These are phyloP conservation scores for Sarocladium brachiariae DNA, from an alignment of 2,329 filamentous ascomycete species.

Conservation along the genomic window DNA sequence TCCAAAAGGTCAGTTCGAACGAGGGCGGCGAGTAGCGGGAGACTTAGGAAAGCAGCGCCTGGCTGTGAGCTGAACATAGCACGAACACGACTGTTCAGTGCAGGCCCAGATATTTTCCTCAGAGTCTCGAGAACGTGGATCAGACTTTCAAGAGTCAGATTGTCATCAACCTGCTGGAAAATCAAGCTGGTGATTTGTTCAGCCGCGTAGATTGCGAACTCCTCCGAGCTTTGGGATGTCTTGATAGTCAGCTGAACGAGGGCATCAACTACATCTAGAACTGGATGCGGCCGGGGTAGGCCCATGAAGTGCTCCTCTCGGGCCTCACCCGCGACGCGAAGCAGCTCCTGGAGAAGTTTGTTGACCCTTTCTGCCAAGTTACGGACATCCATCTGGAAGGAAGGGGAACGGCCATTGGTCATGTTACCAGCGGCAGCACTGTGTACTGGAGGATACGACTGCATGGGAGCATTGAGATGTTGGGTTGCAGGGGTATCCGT, in stretches of 20 bases:
- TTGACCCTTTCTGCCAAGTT: constrained; percentile 47
- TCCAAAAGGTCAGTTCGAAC: constrained; percentile 55
- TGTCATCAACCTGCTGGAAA: constrained; percentile 48
- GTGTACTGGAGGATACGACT: constrained; percentile 49
- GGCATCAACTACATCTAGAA: constrained; percentile 57
- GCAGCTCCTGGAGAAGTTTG: constrained; percentile 51
- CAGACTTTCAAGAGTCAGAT: constrained; percentile 52
- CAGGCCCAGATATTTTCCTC: constrained; percentile 50
- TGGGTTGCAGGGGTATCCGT: constrained; percentile 52
- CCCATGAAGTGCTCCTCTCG: constrained; percentile 54
- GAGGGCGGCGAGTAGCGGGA: constrained; percentile 51
- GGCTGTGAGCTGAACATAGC: constrained; percentile 51
- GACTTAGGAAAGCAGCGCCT: constrained; percentile 47
- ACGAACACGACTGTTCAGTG: constrained; percentile 47
- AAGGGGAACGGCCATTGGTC: constrained; percentile 44
- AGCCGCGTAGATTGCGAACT: constrained; percentile 51
- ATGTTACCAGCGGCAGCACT: constrained; percentile 25
- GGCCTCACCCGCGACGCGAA: constrained; percentile 45
- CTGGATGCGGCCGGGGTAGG: constrained; percentile 49
- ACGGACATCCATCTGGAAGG: constrained; percentile 45
- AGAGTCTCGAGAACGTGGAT: constrained; percentile 56
- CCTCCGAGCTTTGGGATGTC: constrained; percentile 53
- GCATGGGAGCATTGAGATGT: constrained; percentile 45
- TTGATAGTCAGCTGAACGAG: constrained; percentile 57
- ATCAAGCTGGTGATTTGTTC: constrained; percentile 53